Evolutionary conservation across 805 yeast species (phyloP), one percentile per base, ranked within the genome.

Genomic region (Sugiyamaella lignohabitans): DNA sequence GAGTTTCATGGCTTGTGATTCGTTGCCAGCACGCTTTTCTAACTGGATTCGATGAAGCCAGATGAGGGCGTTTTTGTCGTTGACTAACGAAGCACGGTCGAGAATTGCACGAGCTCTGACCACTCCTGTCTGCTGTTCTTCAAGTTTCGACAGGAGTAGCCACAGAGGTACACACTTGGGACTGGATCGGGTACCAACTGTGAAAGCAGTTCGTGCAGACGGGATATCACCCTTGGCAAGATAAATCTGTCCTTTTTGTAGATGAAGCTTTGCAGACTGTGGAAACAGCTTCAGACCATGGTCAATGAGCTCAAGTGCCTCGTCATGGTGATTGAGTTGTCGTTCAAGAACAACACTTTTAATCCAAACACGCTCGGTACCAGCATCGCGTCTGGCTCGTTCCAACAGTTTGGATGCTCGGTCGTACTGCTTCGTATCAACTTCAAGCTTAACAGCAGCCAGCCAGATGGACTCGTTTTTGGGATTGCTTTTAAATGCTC

Each of bases 71-170:
- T 65, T 65, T 4, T 64, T 57, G 0, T 81, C 77, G 46, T 73
- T 75, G 21, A 69, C 67, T 14, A 79, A 52, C 5, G 84, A 60
- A 0, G 84, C 93, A 21, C 78, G 66, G 54, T 87, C 96, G 19
- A 88, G 63, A 1, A 75, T 68, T 0, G 95, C 80, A 50, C 96
- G 74, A 0, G 95, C 87, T 48, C 77, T 70, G 2, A 80, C 73
- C 1, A 69, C 49, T 2, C 71, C 68, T 1, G 69, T 68, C 8
- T 73, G 55, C 1, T 59, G 51, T 50, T 72, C 78, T 51, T 80
- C 84, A 2, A 76, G 45, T 2, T 59, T 53, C 0, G 87, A 69
- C 5, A 79, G 58, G 4, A 65, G 50, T 2, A 76, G 60, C 89
- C 95, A 86, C 5, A 88, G 50, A 2, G 59, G 48, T 0, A 69